These are phyloP conservation scores for Physaria fendleri DNA, from an alignment of 345 rosid species.

Conservation along the genomic window DNA sequence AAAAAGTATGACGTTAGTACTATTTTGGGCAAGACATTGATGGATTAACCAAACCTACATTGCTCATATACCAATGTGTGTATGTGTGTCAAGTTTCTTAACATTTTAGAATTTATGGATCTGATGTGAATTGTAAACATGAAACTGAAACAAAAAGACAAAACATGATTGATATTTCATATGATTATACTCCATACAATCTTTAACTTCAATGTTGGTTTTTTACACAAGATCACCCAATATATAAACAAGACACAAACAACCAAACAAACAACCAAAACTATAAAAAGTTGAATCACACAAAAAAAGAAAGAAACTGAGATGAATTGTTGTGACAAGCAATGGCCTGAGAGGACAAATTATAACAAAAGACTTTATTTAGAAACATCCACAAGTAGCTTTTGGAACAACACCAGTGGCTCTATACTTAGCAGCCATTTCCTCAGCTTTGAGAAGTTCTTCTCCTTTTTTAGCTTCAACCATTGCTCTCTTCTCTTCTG, in stretches of 20 bases:
- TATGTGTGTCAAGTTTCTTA: neutral
- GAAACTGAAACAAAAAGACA: neutral
- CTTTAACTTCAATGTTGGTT: neutral
- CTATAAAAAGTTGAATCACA: constrained; percentile 7
- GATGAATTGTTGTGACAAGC: constrained; percentile 10
- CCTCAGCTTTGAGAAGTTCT: constrained; percentile 81
- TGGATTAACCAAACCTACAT: no score
- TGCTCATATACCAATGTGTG: no score
- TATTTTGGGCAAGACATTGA: no score
- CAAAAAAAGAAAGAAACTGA: neutral
- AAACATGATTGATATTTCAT: neutral
- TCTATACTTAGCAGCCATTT: constrained; percentile 72
- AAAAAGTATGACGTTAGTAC: no score
- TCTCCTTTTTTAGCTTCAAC: constrained; percentile 75
- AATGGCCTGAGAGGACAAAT: constrained; percentile 13
- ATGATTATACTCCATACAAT: neutral
- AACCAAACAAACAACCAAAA: neutral
- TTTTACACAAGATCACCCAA: constrained; percentile 4
- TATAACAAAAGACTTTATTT: constrained; percentile 7
- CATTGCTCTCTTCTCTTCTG: constrained; percentile 82
- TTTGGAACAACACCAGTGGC: constrained; percentile 77
- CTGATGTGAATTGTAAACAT: neutral
- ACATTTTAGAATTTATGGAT: neutral
- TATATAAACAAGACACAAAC: constrained; percentile 8
- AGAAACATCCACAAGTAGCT: constrained; percentile 74